Evolutionary conservation across 345 rosid species (phyloP).

Genomic region (Gossypium longicalyx): DNA sequence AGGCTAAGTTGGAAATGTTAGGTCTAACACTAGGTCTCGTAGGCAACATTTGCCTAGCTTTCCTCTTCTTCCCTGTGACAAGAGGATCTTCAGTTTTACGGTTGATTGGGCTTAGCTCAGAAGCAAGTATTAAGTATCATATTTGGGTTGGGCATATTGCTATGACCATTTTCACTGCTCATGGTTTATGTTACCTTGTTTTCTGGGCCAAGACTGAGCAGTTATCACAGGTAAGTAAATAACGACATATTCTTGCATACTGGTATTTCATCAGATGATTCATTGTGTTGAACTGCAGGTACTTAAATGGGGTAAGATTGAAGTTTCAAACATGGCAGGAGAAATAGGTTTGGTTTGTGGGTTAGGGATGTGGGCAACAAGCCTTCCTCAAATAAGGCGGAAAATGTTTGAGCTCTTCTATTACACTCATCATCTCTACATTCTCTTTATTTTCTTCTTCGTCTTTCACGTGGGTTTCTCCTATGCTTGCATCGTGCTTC

Average conservation of each 20-base stretch:
- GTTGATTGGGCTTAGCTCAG: slow-evolving; percentile 54
- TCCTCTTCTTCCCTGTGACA: slow-evolving; percentile 62
- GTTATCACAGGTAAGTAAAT: slow-evolving; percentile 31
- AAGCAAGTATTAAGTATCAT: slow-evolving; percentile 62
- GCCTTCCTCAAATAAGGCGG: slow-evolving; percentile 31
- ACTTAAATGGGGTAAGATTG: slow-evolving; percentile 36
- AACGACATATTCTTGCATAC: neutral
- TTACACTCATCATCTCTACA: slow-evolving; percentile 57
- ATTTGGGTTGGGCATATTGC: slow-evolving; percentile 66
- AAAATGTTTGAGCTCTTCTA: slow-evolving; percentile 57
- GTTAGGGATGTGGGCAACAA: slow-evolving; percentile 44
- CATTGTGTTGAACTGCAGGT: slow-evolving; percentile 8
- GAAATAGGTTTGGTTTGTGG: slow-evolving; percentile 46
- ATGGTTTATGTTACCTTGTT: slow-evolving; percentile 41
- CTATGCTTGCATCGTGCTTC: slow-evolving; percentile 40
- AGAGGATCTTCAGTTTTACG: slow-evolving; percentile 56
- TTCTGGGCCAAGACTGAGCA: slow-evolving; percentile 49
- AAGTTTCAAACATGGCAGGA: slow-evolving; percentile 47
- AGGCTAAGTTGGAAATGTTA: slow-evolving; percentile 45
- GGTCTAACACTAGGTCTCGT: slow-evolving; percentile 46
- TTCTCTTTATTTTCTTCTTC: slow-evolving; percentile 41
- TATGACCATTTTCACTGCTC: slow-evolving; percentile 39
- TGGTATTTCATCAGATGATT: neutral
- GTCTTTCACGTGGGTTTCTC: slow-evolving; percentile 50
- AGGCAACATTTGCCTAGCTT: slow-evolving; percentile 59